Evolutionary conservation across 2,329 filamentous ascomycete genomes (phyloP), one percentile per base, ranked within the genome.

Genomic region (Stylonectria norvegica): DNA sequence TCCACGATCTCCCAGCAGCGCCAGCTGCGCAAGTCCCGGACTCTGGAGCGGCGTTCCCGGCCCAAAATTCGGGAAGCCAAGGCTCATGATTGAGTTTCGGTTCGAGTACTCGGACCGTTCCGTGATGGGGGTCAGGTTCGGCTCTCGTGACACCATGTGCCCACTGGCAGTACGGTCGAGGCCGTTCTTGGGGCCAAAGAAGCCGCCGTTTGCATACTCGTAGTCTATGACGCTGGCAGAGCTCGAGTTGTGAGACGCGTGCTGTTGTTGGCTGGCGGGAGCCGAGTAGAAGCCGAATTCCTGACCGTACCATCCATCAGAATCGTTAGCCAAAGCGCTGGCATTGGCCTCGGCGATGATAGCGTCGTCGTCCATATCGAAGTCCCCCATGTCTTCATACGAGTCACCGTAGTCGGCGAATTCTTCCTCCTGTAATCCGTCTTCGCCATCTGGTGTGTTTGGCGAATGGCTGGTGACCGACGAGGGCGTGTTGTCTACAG

Each of bases 271-370:
- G 12, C 60, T 60, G 5, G 66, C 51, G 0, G 79, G 76, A 2
- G 73, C 71, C 1, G 90, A 89, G 62, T 95, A 98, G 63, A 98
- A 98, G 1, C 89, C 90, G 58, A 98, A 98, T 61, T 98, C 93
- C 52, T 89, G 85, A 0, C 93, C 93, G 58, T 98, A 98, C 70
- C 93, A 94, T 1, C 89, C 91, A 49, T 96, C 91, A 5, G 84
- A 84, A 57, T 98, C 93, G 52, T 89, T 90, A 32, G 93, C 91
- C 6, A 98, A 73, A 1, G 86, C 93, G 60, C 93, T 90, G 1
- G 91, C 90, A 54, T 98, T 98, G 5, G 93, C 93, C 42, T 89
- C 93, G 0, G 90, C 91, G 45, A 98, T 94, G 53, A 97, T 93
- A 20, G 83, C 81, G 54, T 96, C 90, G 50, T 97, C 89, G 43